These are phyloP conservation scores for Parachaetomium inaequale DNA, from an alignment of 495 filamentous ascomycete genomes.

Conservation along the genomic window DNA sequence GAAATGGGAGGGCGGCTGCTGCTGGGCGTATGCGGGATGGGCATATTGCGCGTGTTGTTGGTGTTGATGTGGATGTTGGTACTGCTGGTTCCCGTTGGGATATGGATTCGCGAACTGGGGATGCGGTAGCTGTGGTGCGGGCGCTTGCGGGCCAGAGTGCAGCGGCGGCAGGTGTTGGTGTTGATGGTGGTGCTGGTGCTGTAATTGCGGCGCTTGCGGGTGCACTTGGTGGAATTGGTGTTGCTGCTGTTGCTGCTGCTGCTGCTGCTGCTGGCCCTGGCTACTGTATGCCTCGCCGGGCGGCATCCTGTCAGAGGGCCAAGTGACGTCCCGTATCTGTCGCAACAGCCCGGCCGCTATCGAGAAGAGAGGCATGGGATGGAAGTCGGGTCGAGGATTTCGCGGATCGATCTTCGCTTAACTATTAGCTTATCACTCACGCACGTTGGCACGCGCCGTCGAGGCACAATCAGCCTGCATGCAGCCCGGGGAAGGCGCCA, in stretches of 20 bases:
- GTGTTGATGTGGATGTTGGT: slow-evolving; percentile 25
- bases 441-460: slow-evolving; percentile 4
- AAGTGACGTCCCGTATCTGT: slow-evolving; percentile 10
- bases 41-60: slow-evolving; percentile 29
- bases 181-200: slow-evolving; percentile 17
- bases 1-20: slow-evolving; percentile 20
- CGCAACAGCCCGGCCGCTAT: slow-evolving; percentile 3
- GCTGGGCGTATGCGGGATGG: slow-evolving; percentile 21
- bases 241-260: slow-evolving; percentile 18
- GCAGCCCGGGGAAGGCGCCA: slow-evolving; percentile 10
- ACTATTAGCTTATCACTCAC: not conserved
- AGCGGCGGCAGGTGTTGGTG: slow-evolving; percentile 21
- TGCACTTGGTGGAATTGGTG: slow-evolving; percentile 27
- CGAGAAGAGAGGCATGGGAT: slow-evolving; percentile 4
- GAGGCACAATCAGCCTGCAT: slow-evolving; percentile 9
- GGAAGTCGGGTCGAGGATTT: not conserved
- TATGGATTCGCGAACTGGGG: slow-evolving; percentile 23
- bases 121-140: slow-evolving; percentile 5
- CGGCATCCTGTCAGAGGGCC: slow-evolving; percentile 35
- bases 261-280: slow-evolving; percentile 27
- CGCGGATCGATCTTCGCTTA: not conserved
- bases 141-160: slow-evolving; percentile 10
- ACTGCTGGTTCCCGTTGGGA: slow-evolving; percentile 23
- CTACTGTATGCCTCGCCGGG: slow-evolving; percentile 42
- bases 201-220: slow-evolving; percentile 23